Evolutionary conservation across 1,284 basidiomycete genomes (phyloP).

Genomic region (Xanthoconium separans): DNA sequence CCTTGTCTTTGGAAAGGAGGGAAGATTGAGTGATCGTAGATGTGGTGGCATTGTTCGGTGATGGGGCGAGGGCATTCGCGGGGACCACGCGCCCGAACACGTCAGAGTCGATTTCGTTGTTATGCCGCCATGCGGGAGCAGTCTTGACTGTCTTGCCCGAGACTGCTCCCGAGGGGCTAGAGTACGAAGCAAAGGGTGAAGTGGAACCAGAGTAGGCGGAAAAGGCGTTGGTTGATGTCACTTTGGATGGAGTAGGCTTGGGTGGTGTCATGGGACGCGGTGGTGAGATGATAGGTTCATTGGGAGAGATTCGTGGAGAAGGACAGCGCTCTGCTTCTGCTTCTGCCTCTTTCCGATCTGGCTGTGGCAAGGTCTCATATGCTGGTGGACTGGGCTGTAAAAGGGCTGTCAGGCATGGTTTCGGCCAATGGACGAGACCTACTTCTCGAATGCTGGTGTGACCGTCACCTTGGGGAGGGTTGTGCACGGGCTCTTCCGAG

Average conservation of each 20-base stretch:
- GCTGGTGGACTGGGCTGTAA: slow-evolving; percentile 14
- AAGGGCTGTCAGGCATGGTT: slow-evolving; percentile 12
- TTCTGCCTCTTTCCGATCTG: slow-evolving; percentile 12
- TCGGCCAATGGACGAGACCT: not conserved
- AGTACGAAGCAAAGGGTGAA: slow-evolving; percentile 40
- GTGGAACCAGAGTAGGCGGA: slow-evolving; percentile 44
- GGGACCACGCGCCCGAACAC: slow-evolving; percentile 9
- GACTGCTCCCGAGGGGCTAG: slow-evolving; percentile 21
- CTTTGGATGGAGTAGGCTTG: slow-evolving; percentile 7
- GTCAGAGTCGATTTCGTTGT: slow-evolving; percentile 6
- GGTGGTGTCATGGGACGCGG: slow-evolving; percentile 18
- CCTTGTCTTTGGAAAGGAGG: not conserved
- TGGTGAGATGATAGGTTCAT: slow-evolving; percentile 16
- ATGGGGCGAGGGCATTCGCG: slow-evolving; percentile 12
- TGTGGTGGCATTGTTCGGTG: slow-evolving; percentile 16
- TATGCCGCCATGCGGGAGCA: slow-evolving; percentile 27
- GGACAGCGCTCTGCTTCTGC: slow-evolving; percentile 5
- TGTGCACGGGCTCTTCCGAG: slow-evolving; percentile 8
- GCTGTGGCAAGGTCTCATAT: not conserved
- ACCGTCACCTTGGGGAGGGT: slow-evolving; percentile 8
- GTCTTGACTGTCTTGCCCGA: slow-evolving; percentile 13
- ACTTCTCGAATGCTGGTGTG: slow-evolving; percentile 17
- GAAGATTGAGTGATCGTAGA: slow-evolving; percentile 1
- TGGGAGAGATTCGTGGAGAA: slow-evolving; percentile 9
- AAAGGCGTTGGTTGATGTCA: slow-evolving; percentile 34